A percentile compares a stretch with the other conserved stretches of the same genome.
Conservation (phyloP, 1,284 basidiomycete species). For the Afroboletus lepidellus region DNA sequence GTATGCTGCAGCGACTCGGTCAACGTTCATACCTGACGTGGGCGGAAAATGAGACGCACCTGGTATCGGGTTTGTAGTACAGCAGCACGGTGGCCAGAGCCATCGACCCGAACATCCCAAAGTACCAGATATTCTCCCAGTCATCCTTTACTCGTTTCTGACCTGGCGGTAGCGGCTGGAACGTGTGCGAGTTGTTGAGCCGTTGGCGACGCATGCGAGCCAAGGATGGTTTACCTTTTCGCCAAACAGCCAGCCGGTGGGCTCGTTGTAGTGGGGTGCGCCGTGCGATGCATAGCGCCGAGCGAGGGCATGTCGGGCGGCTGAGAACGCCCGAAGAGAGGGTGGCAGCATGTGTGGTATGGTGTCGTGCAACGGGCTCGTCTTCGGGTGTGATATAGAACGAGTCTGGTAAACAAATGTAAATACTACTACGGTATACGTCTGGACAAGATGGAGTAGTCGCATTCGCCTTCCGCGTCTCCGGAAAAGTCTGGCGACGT, state of each 20-base stretch:
- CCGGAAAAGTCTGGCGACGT: conserved; percentile 50
- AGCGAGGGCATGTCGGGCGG: conserved; percentile 16
- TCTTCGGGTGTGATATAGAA: neutral
- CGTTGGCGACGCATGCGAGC: neutral
- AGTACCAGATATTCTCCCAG: conserved; percentile 88
- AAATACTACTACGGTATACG: conserved; percentile 25
- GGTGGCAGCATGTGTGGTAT: conserved; percentile 39
- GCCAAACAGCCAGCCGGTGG: conserved; percentile 83
- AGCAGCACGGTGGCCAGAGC: conserved; percentile 72
- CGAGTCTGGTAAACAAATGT: conserved; percentile 19
- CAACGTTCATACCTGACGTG: neutral
- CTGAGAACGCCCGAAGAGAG: conserved; percentile 34
- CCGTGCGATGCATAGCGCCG: conserved; percentile 72
- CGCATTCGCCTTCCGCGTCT: conserved; percentile 36
- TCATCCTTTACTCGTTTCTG: conserved; percentile 84
- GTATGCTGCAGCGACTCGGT: conserved; percentile 54
- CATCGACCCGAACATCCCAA: conserved; percentile 91
- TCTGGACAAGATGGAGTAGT: conserved; percentile 61
- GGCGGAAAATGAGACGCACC: conserved; percentile 50
- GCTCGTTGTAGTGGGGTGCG: conserved; percentile 82
- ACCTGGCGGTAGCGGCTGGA: conserved; percentile 71
- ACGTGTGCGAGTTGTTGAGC: conserved; percentile 4
- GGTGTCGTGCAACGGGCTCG: neutral
- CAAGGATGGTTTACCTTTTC: conserved; percentile 65
- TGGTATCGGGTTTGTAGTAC: conserved; percentile 96